phyloP scores from a whole-genome alignment of 2,329 filamentous ascomycete genomes.

The Biscogniauxia sp. region DNA sequence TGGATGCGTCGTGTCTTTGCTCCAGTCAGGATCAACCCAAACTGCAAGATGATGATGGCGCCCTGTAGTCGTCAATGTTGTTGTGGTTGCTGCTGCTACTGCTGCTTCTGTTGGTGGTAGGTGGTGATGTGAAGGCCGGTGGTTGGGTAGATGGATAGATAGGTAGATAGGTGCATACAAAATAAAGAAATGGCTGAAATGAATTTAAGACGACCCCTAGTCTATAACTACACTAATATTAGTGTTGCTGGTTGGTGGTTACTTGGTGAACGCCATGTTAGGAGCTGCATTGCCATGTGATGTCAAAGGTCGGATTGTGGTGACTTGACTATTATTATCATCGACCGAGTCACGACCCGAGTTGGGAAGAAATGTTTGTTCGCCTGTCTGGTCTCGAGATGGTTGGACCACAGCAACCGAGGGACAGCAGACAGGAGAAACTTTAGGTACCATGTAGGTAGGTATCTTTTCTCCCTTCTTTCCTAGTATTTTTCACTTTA shows the following conservation, averaged over 20 bases:
- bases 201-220: neutral
- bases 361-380: neutral
- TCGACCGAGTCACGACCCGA: neutral
- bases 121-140: no score
- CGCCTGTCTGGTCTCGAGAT: neutral
- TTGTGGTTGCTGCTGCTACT: no score
- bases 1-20: no score
- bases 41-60: no score
- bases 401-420: neutral
- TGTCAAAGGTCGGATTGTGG: neutral
- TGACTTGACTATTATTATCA: slow-evolving; percentile 3
- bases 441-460: no score
- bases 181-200: neutral
- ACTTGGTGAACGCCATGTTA: neutral
- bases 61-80: no score
- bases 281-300: neutral
- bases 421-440: neutral
- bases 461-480: no score
- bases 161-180: neutral
- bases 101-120: no score
- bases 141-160: neutral
- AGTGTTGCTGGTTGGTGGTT: neutral
- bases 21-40: no score
- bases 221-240: no score
- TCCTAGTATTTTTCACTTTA: no score